These are phyloP conservation scores for Citrullus colocynthis DNA, from an alignment of 306 rosid species.

Conservation along the genomic window DNA sequence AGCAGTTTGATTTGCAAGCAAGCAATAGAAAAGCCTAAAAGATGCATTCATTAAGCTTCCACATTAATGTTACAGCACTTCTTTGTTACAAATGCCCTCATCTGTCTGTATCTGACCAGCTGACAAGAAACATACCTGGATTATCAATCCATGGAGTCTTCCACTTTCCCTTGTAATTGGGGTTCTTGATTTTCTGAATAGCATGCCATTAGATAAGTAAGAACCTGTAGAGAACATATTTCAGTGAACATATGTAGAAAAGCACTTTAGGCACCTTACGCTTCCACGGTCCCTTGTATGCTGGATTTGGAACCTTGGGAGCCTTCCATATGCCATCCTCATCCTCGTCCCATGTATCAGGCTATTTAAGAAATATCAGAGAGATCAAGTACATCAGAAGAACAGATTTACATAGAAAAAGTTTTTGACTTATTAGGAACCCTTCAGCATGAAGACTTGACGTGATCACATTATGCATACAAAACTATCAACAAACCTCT, in stretches of 20 bases:
- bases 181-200: slow-evolving; percentile 84
- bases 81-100: background rate
- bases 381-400: background rate
- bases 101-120: background rate
- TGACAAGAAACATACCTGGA: slow-evolving; percentile 50
- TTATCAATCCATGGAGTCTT: slow-evolving; percentile 85
- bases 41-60: background rate
- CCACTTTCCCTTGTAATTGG: slow-evolving; percentile 95
- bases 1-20: background rate
- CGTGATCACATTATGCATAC: background rate
- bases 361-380: slow-evolving; percentile 31
- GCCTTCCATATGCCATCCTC: slow-evolving; percentile 83
- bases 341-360: slow-evolving; percentile 82
- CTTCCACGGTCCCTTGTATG: slow-evolving; percentile 93
- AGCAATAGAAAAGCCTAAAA: background rate
- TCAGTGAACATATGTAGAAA: slow-evolving; percentile 1
- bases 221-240: slow-evolving; percentile 4
- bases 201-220: slow-evolving; percentile 15
- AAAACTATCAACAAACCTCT: slow-evolving; percentile 34
- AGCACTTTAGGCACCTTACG: slow-evolving; percentile 47
- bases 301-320: slow-evolving; percentile 82
- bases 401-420: background rate
- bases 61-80: background rate
- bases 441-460: background rate
- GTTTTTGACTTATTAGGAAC: background rate